These are phyloP conservation scores for Trichophyton mentagrophytes DNA, from an alignment of 2,329 filamentous ascomycete genomes.

Conservation along the genomic window DNA sequence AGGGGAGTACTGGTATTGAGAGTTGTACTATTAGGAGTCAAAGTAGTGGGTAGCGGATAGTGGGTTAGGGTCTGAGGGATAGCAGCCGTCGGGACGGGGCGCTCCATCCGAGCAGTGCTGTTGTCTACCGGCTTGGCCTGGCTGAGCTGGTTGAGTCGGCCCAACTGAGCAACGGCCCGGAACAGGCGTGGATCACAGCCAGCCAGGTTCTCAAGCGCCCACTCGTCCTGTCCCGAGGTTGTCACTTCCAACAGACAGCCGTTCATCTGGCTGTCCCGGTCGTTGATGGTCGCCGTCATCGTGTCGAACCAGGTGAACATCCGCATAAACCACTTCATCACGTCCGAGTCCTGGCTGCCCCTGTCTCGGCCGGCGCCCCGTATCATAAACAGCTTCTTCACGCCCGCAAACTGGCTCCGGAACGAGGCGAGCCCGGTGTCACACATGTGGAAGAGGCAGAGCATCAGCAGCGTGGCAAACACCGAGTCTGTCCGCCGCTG, in stretches of 20 bases:
- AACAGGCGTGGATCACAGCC: conserved; percentile 81
- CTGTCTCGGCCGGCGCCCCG: conserved; percentile 49
- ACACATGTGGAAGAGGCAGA: conserved; percentile 87
- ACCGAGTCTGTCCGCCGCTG: conserved; percentile 75
- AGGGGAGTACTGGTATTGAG: neutral
- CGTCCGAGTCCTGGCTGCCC: conserved; percentile 46
- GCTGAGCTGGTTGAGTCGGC: conserved; percentile 70
- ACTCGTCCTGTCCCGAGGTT: conserved; percentile 52
- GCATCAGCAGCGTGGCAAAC: conserved; percentile 70
- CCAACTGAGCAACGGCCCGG: conserved; percentile 70
- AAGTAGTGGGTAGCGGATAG: conserved; percentile 8
- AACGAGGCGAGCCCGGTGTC: conserved; percentile 89
- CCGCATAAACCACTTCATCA: conserved; percentile 67
- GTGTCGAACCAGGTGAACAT: conserved; percentile 93
- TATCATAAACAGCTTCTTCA: conserved; percentile 76
- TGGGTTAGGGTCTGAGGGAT: conserved; percentile 26
- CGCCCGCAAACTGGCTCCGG: conserved; percentile 82
- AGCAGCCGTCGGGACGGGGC: conserved; percentile 18
- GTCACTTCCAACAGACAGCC: conserved; percentile 51
- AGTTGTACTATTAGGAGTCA: conserved; percentile 32
- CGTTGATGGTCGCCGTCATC: conserved; percentile 81
- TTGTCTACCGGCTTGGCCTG: conserved; percentile 43
- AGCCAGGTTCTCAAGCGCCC: conserved; percentile 68
- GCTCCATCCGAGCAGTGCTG: conserved; percentile 16
- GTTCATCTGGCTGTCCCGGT: conserved; percentile 70